Percentiles rank a stretch among this genome's conserved stretches.
These are phyloP conservation scores for Daldinia grandis DNA, from an alignment of 495 filamentous ascomycete genomes.

Conservation along the genomic window DNA sequence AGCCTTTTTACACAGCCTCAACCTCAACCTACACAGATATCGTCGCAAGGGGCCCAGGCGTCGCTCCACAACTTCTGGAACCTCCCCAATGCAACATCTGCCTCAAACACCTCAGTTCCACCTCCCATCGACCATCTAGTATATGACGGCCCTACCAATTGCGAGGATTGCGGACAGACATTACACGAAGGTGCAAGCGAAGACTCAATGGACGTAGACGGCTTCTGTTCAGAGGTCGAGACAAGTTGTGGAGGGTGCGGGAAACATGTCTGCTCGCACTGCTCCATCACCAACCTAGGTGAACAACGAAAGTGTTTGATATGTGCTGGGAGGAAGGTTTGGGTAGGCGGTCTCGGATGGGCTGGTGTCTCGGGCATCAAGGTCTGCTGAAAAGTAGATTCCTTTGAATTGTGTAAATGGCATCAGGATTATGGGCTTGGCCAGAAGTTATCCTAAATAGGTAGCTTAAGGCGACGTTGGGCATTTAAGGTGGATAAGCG, in stretches of 20 bases:
- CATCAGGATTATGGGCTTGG: neutral
- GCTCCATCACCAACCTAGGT: conserved; percentile 57
- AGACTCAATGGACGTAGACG: conserved; percentile 37
- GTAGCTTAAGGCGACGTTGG: neutral
- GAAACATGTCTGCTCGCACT: conserved; percentile 58
- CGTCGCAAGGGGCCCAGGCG: conserved; percentile 44
- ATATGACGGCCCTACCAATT: conserved; percentile 42
- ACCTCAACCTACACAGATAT: neutral
- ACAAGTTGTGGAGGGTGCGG: conserved; percentile 51
- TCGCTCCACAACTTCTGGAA: conserved; percentile 61
- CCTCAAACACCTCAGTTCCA: neutral
- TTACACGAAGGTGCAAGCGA: conserved; percentile 39
- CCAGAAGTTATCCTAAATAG: neutral
- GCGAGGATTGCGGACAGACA: conserved; percentile 54
- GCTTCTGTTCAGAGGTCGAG: conserved; percentile 15
- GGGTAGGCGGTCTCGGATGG: conserved; percentile 41
- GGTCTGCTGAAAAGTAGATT: conserved; percentile 10
- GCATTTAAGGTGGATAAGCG: conserved; percentile 1
- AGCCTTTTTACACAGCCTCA: conserved; percentile 22
- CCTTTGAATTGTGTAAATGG: neutral
- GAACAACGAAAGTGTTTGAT: conserved; percentile 54
- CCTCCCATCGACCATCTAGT: conserved; percentile 1
- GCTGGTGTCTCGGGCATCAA: conserved; percentile 17
- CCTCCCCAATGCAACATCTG: conserved; percentile 41
- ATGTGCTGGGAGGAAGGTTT: conserved; percentile 50